These are phyloP conservation scores for Auxenochlorella pyrenoidosa DNA, from an alignment of 139 green algal species.

Conservation along the genomic window DNA sequence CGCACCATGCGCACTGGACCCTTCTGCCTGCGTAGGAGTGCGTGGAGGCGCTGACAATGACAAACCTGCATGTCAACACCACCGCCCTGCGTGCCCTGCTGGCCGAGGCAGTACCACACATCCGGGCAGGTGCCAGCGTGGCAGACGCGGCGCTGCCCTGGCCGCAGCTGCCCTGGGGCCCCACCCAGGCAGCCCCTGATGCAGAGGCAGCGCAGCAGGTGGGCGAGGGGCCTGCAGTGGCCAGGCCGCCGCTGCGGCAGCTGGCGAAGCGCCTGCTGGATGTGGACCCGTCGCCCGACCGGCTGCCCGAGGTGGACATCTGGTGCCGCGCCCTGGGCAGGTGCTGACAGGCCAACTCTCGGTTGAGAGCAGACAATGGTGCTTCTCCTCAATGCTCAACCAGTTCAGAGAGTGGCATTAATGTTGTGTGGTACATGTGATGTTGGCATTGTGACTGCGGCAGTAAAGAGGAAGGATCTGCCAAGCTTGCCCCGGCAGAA, in stretches of 20 bases:
- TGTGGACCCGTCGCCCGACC: not conserved
- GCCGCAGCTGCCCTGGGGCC: slow-evolving; percentile 37
- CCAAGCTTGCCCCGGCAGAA: not conserved
- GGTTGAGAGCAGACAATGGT: not conserved
- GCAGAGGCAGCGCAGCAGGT: not conserved
- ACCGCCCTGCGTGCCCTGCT: slow-evolving; percentile 60
- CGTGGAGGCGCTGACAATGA: slow-evolving; percentile 68
- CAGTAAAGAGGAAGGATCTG: not conserved
- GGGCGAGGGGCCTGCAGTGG: not conserved
- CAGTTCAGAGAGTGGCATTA: too few species aligned
- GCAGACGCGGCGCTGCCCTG: slow-evolving; percentile 60
- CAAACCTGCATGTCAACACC: slow-evolving; percentile 80
- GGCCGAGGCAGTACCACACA: slow-evolving; percentile 61
- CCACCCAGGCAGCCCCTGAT: not conserved
- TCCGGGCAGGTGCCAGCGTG: slow-evolving; percentile 59
- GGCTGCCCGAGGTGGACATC: too few species aligned
- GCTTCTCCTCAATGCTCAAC: too few species aligned
- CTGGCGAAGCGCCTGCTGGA: not conserved
- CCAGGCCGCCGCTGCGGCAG: not conserved
- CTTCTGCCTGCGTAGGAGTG: too few species aligned
- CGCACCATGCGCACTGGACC: too few species aligned
- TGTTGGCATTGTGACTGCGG: not conserved
- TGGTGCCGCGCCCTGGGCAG: too few species aligned
- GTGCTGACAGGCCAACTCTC: too few species aligned
- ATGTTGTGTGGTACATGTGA: not conserved